These are phyloP conservation scores for Wickerhamiella shivajii DNA, from an alignment of 805 yeast genomes.

Conservation along the genomic window DNA sequence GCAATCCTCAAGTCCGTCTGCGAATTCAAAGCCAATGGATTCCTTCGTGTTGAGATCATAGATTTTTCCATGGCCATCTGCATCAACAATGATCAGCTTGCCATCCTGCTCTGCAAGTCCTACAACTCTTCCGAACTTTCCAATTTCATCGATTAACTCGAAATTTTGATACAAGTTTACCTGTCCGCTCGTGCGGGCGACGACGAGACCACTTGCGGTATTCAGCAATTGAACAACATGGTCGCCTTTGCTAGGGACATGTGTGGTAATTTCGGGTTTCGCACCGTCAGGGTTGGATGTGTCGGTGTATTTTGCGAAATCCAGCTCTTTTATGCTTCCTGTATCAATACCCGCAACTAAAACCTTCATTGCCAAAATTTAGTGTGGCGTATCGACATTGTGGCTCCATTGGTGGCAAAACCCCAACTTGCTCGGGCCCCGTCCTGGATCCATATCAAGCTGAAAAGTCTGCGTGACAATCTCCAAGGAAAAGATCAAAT, in stretches of 20 bases:
- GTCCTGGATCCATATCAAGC: not conserved
- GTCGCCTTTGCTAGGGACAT: constrained; percentile 24
- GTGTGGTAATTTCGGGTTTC: constrained; percentile 44
- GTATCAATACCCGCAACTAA: constrained; percentile 38
- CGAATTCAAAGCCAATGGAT: constrained; percentile 3
- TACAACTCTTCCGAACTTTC: constrained; percentile 7
- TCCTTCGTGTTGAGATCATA: constrained; percentile 19
- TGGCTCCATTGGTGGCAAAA: too few species aligned
- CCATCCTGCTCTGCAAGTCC: constrained; percentile 13
- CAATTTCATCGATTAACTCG: constrained; percentile 13
- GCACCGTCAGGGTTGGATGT: constrained; percentile 55
- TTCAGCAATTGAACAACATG: constrained; percentile 12
- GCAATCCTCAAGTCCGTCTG: constrained; percentile 8
- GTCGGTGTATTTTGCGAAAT: constrained; percentile 57
- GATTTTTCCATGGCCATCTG: constrained; percentile 22
- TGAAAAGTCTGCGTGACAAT: too few species aligned
- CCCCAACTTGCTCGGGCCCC: too few species aligned
- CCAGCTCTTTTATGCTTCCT: constrained; percentile 40
- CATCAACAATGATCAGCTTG: constrained; percentile 21
- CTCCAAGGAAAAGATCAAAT: too few species aligned
- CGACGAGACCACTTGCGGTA: constrained; percentile 10
- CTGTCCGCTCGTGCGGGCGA: constrained; percentile 20
- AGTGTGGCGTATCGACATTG: too few species aligned
- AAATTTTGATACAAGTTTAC: constrained; percentile 14
- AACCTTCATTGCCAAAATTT: constrained; percentile 30